These are phyloP conservation scores for Thalassiosira profunda DNA, from an alignment of 108 stramenopile species.

Conservation along the genomic window DNA sequence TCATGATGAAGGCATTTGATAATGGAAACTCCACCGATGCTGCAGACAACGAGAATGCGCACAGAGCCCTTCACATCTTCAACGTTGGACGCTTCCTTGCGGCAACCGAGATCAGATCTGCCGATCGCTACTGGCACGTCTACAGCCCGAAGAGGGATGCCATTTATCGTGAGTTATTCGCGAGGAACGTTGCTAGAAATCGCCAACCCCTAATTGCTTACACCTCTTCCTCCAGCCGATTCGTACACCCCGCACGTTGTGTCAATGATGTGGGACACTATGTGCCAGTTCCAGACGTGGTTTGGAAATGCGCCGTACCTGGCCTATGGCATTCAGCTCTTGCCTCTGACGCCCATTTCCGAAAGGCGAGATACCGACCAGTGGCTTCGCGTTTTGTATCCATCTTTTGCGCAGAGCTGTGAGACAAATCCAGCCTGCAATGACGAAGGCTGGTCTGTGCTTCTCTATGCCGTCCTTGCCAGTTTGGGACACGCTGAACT, in stretches of 20 bases:
- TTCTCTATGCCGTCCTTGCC: conserved; percentile 68
- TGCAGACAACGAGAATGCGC: conserved; percentile 52
- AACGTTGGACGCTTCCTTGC: conserved; percentile 75
- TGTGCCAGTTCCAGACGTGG: conserved; percentile 70
- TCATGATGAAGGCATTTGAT: conserved; percentile 64
- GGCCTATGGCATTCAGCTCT: conserved; percentile 86
- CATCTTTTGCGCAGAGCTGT: conserved; percentile 77
- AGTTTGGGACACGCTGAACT: conserved; percentile 67
- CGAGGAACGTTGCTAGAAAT: too few relatives aligned
- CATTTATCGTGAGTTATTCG: conserved; percentile 59
- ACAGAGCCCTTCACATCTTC: conserved; percentile 53
- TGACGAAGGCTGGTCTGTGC: conserved; percentile 70
- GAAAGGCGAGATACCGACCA: conserved; percentile 82
- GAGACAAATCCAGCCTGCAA: conserved; percentile 50
- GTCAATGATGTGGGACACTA: conserved; percentile 64
- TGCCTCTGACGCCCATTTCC: conserved; percentile 88
- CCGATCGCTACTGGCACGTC: conserved; percentile 84
- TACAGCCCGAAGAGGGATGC: conserved; percentile 18
- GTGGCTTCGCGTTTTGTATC: conserved; percentile 86
- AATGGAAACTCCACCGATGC: conserved; percentile 17
- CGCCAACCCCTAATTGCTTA: too few relatives aligned
- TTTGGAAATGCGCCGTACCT: conserved; percentile 69
- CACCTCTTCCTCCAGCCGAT: too few relatives aligned
- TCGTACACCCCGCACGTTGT: conserved; percentile 44
- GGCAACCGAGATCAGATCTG: conserved; percentile 83